Evolutionary conservation across 768 basidiomycete genomes (phyloP).

Genomic region (Cyclocybe cylindracea): DNA sequence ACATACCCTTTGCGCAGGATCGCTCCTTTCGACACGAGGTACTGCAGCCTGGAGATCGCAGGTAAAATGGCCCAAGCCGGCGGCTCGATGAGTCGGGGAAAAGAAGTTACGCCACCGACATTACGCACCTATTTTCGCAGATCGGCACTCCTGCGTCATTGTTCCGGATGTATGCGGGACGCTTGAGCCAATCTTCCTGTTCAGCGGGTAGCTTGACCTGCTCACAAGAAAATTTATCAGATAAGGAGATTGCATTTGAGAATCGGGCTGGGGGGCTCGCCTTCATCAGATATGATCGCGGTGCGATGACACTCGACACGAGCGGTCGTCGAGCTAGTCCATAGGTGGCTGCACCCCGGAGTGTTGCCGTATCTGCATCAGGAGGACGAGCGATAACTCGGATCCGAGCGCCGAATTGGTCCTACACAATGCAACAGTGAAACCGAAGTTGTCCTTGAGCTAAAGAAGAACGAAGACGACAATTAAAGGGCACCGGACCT

Average conservation of each 20-base stretch:
- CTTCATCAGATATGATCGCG: conserved; percentile 87
- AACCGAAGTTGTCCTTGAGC: conserved; percentile 5
- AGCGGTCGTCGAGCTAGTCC: conserved; percentile 75
- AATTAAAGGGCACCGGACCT: conserved; percentile 42
- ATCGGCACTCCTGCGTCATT: conserved; percentile 78
- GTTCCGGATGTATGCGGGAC: conserved; percentile 81
- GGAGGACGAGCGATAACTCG: conserved; percentile 79
- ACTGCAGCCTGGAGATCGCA: conserved; percentile 61
- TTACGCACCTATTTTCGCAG: conserved; percentile 78
- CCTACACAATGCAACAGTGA: conserved; percentile 37
- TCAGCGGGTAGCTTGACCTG: conserved; percentile 90
- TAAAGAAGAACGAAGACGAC: conserved; percentile 2
- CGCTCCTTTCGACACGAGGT: conserved; percentile 84
- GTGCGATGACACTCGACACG: conserved; percentile 81
- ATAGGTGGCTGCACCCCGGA: conserved; percentile 87
- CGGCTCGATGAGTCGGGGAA: conserved; percentile 22
- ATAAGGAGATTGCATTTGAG: conserved; percentile 3
- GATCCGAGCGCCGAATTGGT: conserved; percentile 65
- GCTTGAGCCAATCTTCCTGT: conserved; percentile 76
- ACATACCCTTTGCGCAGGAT: conserved; percentile 83
- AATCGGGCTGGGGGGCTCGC: conserved; percentile 33
- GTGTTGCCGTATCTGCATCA: conserved; percentile 87
- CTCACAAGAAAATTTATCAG: conserved; percentile 4
- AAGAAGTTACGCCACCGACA: conserved; percentile 13
- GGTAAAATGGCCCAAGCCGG: conserved; percentile 19